Base-by-base conservation (phyloP, 2,329 filamentous ascomycete species). In the Huntiella decipiens region DNA sequence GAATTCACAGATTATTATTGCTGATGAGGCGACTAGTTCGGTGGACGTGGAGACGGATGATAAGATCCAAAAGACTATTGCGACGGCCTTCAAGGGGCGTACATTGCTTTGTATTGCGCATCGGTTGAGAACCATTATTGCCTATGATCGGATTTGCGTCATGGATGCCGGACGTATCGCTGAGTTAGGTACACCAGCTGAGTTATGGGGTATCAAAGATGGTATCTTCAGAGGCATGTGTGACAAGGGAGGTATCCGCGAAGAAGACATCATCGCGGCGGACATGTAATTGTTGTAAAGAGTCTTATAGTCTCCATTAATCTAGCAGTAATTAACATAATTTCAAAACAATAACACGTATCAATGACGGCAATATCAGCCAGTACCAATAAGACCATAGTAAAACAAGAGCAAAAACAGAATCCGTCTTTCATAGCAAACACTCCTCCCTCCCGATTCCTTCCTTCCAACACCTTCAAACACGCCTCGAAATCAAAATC, bases 31-130 rank as follows among this genome's bases (percentile, higher is more conserved):
- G 1, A 98, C 91, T 0, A 85, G 79, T 1, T 82, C 76, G 0
- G 87, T 96, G 5, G 88, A 96, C 60, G 91, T 95, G 68, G 88
- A 95, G 58, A 96, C 88, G 3, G 91, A 98, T 58, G 80, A 85
- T 61, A 92, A 91, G 70, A 94, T 96, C 58, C 88, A 96, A 61
- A 67, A 68, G 46, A 93, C 87, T 3, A 95, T 96, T 61, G 79
- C 83, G 0, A 70, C 73, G 1, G 87, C 79, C 0, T 96, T 96
- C 67, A 70, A 73, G 45, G 87, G 86, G 49, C 84, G 82, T 66
- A 95, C 88, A 2, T 63, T 96, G 40, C 66, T 96, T 16, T 94
- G 86, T 61, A 95, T 96, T 58, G 88, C 88, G 4, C 88, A 96
- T 62, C 73, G 88, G 4, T 66, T 96, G 55, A 80, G 84, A 56